Percentiles rank a stretch among this genome's conserved stretches.
These are phyloP conservation scores for Amyloporia xantha DNA, from an alignment of 768 basidiomycete species.

Conservation along the genomic window DNA sequence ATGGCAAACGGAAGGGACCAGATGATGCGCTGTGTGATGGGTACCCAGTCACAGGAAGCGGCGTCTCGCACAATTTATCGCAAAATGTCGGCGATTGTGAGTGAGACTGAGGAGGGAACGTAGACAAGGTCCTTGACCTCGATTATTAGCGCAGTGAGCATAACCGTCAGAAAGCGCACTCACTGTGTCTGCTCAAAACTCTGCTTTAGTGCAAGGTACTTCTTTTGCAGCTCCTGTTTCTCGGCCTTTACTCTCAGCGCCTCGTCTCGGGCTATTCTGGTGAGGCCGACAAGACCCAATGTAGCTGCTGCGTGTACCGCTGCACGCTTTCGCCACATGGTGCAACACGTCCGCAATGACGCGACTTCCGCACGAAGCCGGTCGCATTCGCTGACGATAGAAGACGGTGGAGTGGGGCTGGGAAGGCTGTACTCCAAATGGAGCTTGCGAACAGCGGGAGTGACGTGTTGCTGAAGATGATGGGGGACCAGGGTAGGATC, in stretches of 20 bases:
- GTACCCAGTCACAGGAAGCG: conserved; percentile 8
- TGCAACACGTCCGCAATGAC: conserved; percentile 21
- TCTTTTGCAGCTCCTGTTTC: conserved; percentile 19
- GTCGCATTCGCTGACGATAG: conserved; percentile 13
- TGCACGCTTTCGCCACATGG: conserved; percentile 28
- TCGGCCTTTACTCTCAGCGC: conserved; percentile 24
- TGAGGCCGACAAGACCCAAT: conserved; percentile 26
- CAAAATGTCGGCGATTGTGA: neutral
- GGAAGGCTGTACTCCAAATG: conserved; percentile 37
- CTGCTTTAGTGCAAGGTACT: conserved; percentile 21
- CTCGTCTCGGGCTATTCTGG: conserved; percentile 23
- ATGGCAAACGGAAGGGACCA: conserved; percentile 15
- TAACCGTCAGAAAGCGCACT: neutral
- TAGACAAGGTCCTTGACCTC: conserved; percentile 3
- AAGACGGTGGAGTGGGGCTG: conserved; percentile 1
- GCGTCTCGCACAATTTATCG: conserved; percentile 4
- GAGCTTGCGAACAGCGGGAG: conserved; percentile 51
- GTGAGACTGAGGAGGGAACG: conserved; percentile 1
- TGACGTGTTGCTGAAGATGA: conserved; percentile 52
- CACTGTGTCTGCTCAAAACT: conserved; percentile 20
- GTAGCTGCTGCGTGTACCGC: conserved; percentile 26
- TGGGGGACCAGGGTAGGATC: conserved; percentile 46
- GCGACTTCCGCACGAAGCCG: conserved; percentile 22
- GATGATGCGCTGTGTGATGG: conserved; percentile 9
- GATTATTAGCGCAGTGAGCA: conserved; percentile 7